phyloP scores from a whole-genome alignment of 2,329 filamentous ascomycete genomes.

The Arthroderma sp. region DNA sequence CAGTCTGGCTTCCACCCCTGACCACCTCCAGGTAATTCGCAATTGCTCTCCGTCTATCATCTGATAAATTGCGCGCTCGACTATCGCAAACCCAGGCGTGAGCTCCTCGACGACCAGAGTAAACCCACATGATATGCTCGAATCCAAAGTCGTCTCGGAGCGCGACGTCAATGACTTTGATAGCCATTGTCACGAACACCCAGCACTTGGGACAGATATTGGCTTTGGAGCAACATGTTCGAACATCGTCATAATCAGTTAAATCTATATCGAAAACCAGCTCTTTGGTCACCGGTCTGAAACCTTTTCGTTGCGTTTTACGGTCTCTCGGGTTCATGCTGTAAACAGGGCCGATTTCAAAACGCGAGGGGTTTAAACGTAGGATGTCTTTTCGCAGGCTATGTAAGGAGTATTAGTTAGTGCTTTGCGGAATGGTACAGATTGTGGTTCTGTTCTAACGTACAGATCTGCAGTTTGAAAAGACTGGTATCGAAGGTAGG shows the following conservation, averaged over 20 bases:
- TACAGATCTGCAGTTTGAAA: constrained; percentile 53
- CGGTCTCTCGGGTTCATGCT: constrained; percentile 85
- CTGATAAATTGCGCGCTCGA: constrained; percentile 69
- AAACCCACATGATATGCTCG: constrained; percentile 95
- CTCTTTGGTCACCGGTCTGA: constrained; percentile 82
- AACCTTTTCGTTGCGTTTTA: constrained; percentile 74
- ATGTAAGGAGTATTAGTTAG: background rate
- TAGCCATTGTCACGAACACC: constrained; percentile 95
- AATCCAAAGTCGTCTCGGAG: constrained; percentile 92
- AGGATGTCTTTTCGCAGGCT: constrained; percentile 86
- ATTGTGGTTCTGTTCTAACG: constrained; percentile 13
- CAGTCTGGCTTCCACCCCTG: constrained; percentile 71
- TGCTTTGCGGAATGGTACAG: background rate
- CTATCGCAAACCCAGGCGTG: constrained; percentile 98
- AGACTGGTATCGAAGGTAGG: constrained; percentile 83
- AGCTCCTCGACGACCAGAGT: constrained; percentile 87
- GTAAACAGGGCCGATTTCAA: constrained; percentile 98
- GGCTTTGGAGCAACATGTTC: constrained; percentile 86
- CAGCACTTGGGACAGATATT: constrained; percentile 92
- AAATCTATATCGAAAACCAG: constrained; percentile 98
- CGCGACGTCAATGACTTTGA: constrained; percentile 80
- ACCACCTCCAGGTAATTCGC: constrained; percentile 82
- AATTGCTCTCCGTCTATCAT: constrained; percentile 70
- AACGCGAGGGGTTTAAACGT: constrained; percentile 75
- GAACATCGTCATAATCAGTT: constrained; percentile 95